Evolutionary conservation across 1,139 yeast genomes (phyloP).

Genomic region (Yamadazyma friedrichii): DNA sequence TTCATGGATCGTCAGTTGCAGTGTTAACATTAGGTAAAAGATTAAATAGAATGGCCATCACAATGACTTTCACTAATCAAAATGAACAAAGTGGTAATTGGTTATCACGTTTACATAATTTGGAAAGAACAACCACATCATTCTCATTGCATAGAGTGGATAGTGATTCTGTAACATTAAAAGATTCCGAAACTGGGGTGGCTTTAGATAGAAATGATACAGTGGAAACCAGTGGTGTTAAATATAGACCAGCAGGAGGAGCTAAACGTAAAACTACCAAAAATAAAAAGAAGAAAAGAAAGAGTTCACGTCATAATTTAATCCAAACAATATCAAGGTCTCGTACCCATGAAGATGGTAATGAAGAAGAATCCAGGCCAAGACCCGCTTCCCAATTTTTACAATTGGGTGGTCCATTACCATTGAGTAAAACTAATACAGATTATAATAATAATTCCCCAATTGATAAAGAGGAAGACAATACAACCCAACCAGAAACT

Average conservation of each 20-base stretch:
- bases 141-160: conserved; percentile 81
- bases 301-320: conserved; percentile 20
- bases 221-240: conserved; percentile 63
- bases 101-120: conserved; percentile 83
- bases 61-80: conserved; percentile 84
- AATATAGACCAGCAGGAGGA: conserved; percentile 81
- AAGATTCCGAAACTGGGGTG: conserved; percentile 15
- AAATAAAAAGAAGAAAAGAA: conserved; percentile 30
- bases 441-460: not conserved
- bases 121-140: conserved; percentile 70
- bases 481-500: not conserved
- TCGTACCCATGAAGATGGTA: conserved; percentile 23
- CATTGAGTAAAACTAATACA: conserved; percentile 13
- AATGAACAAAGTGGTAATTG: conserved; percentile 66
- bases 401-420: conserved; percentile 35
- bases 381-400: conserved; percentile 43
- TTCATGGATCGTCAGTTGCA: conserved; percentile 97
- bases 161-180: conserved; percentile 41
- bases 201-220: conserved; percentile 27
- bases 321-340: conserved; percentile 33
- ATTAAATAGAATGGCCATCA: conserved; percentile 86
- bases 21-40: conserved; percentile 87
- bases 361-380: conserved; percentile 25
- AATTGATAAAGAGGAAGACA: not conserved
- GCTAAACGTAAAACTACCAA: conserved; percentile 50